Evolutionary conservation across 2,329 filamentous ascomycete species (phyloP), one percentile per base, ranked within the genome.

Genomic region (Chalara sp.): DNA sequence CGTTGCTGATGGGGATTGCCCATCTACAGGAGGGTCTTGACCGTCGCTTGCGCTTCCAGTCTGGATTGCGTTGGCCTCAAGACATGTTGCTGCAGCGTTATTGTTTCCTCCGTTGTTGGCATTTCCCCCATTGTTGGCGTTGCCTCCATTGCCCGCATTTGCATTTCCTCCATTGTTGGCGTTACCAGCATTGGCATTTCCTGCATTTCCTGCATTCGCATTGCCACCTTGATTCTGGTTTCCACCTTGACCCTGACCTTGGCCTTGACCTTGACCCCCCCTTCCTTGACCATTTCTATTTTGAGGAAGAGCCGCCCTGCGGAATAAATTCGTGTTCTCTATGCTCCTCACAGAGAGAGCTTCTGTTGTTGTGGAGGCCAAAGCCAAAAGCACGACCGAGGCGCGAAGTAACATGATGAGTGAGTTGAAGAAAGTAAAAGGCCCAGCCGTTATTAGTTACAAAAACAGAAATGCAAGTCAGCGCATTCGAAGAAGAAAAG

Each of bases 21-120:
- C 62, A 11, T 56, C 59, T 11, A 35, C 31, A 5, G 61, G 62
- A 35, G n/a, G 5, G 12, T 57, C 50, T 47, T 62, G 53, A 5
- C 48, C 54, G 48, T 43, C 50, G 28, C 50, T 49, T 10, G 45
- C 50, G 8, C 42, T 42, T 33, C 58, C 59, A 51, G 58, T 44
- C 33, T 58, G 53, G 37, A 60, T 50, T 21, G 51, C 54, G n/a
- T 51, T 42, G 37, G 55, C 31, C 6, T 39, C 47, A n/a, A 59
- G 48, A 30, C 46, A 46, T 6, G 43, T 47, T 10, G 30, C 39
- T n/a, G 47, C 39, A 10, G 35, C 35, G 35, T 37, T 37, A n/a
- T 37, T 37, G 35, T 37, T 37, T 37, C 35, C 35, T 10, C 8
- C 35, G 2, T 37, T n/a, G 8, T 37, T n/a, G 8, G 35, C 35